Evolutionary conservation across 345 rosid genomes (phyloP), one percentile per base, ranked within the genome.

Genomic region (Corymbia maculata): DNA sequence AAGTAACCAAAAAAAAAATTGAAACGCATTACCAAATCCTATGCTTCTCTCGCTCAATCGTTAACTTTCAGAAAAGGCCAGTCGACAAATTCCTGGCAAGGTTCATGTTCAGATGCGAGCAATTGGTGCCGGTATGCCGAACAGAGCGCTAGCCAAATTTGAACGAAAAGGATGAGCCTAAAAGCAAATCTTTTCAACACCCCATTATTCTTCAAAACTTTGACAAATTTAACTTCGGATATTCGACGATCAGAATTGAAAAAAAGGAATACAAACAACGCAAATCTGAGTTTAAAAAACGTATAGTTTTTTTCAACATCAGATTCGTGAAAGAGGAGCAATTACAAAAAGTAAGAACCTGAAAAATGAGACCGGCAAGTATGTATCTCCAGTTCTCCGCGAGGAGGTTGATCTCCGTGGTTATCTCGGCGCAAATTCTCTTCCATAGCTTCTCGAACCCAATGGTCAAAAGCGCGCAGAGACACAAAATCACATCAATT

Each of bases 381-480:
- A 98, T 93, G 89, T 94, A 95, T 86, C 94, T 96, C 99, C 99
- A 98, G 90, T 95, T 97, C 89, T 95, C 99, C 12, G 91, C 86
- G 64, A 98, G 96, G 36, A 98, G 97, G 88, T 88, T 94, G 92
- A 98, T 93, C 94, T 98, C 99, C 61, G 97, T 93, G 17, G 91
- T 90, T 79, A 90, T 89, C 92, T 98, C 99, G 42, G 99, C 94
- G 91, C 96, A 97, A 79, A 97, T 79, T 93, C 97, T 95, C 94
- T 94, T 98, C 99, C 99, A 97, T 85, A 96, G 90, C 99, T 98
- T 88, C 93, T 52, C 88, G 89, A 89, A 87, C 91, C 91, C 82
- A 75, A 64, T 28, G 52, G 32, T 15, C 44, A 85, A 66, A 24
- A 30, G 66, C 89, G 90, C 91, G 90, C 90, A 85, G 89, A 92